Conservation (phyloP, 352 stramenopile genomes). For the Phytophthora fragariaefolia region DNA sequence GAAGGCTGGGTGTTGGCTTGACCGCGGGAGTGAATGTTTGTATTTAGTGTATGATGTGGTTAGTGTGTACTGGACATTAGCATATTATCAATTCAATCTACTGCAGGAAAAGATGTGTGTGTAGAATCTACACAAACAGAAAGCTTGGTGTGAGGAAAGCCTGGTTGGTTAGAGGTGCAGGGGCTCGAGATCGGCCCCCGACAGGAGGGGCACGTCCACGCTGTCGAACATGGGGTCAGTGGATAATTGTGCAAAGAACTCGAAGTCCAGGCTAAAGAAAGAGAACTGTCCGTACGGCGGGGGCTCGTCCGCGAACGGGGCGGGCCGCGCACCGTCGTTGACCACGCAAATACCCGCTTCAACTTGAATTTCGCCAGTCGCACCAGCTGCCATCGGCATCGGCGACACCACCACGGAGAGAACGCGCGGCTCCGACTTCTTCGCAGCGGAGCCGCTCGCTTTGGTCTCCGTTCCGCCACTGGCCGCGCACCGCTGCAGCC, state of each 20-base stretch:
- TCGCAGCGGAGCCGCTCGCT: neutral
- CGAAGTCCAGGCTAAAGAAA: conserved; percentile 14
- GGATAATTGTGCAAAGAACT: conserved; percentile 26
- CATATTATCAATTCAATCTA: conserved; percentile 11
- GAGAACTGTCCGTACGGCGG: conserved; percentile 11
- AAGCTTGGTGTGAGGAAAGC: neutral
- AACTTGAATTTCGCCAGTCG: conserved; percentile 37
- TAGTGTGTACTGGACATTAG: conserved; percentile 2
- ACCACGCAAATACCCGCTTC: conserved; percentile 26
- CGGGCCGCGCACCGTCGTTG: neutral
- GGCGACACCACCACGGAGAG: conserved; percentile 31
- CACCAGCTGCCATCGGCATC: conserved; percentile 12
- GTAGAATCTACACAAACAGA: conserved; percentile 7
- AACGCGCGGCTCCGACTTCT: conserved; percentile 14
- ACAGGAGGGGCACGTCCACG: conserved; percentile 26
- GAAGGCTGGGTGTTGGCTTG: conserved; percentile 11
- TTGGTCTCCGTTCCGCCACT: neutral
- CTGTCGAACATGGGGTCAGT: conserved; percentile 28
- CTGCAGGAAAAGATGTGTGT: conserved; percentile 4
- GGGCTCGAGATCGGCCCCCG: conserved; percentile 22
- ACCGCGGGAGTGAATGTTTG: conserved; percentile 7
- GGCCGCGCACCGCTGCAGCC: conserved; percentile 17
- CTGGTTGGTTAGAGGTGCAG: conserved; percentile 21
- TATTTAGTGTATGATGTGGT: conserved; percentile 12
- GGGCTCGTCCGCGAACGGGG: conserved; percentile 17